Base-by-base conservation (phyloP, 495 filamentous ascomycete genomes). In the Amphirosellinia nigrospora region DNA sequence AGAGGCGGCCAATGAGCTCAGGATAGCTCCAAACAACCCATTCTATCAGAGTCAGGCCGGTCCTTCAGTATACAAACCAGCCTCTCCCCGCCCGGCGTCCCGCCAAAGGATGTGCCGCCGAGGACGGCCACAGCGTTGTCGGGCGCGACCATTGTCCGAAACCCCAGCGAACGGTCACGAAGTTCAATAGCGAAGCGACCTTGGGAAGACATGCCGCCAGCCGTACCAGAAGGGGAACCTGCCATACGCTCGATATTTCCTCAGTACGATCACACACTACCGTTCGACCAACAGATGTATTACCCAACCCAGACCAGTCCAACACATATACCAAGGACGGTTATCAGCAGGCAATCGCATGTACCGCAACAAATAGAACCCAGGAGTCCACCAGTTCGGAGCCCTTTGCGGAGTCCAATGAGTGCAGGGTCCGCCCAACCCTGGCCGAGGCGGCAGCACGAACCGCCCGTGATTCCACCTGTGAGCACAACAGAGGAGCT, bases 201-300 rank as follows among this genome's bases (percentile, higher is more conserved):
- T 48, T 59, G 82, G 32, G 78, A 78, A 60, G 72, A 75, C 13
- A 69, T 75, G 26, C 72, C 71, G 10, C 69, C 70, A 72, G 79
- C 66, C 59, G 75, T 77, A 65, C 80, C 64, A 74, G 75, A 52
- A 70, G 77, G 43, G 65, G 77, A 72, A 75, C 83, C 48, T 76
- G 77, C 61, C 75, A 83, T 74, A 63, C 82, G 82, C 62, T 86
- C 80, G 16, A 96, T 96, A 69, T 96, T 97, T 76, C 93, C 93
- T 16, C 87, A 84, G n/a, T 94, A 93, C 74, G 89, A 97, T 77
- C 89, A 89, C 11, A 86, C 86, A n/a, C 59, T 91, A 10, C 86
- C 91, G 10, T 84, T 93, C 30, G 84, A 86, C 68, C 87, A 89
- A 65, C 92, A 96, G 75, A 81, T 84, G 46, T 93, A 94, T 74